Percentiles rank a stretch among this genome's conserved stretches.
These are phyloP conservation scores for Rhizopogon hawkerae DNA, from an alignment of 1,284 basidiomycete species.

Conservation along the genomic window DNA sequence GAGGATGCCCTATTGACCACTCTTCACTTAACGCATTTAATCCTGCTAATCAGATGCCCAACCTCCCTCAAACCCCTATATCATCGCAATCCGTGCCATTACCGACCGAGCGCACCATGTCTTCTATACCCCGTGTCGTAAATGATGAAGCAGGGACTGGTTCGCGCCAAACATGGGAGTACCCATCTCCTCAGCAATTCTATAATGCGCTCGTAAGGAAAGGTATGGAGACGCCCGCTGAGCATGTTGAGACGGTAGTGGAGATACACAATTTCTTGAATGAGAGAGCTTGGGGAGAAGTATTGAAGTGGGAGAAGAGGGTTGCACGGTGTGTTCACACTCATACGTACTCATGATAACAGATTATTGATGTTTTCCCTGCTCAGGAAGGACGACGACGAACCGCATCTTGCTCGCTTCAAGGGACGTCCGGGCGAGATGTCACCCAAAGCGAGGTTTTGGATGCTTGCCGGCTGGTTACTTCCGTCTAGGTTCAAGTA, in stretches of 20 bases:
- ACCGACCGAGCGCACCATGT: constrained; percentile 69
- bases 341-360: background rate
- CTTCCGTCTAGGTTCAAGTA: constrained; percentile 87
- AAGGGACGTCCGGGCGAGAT: constrained; percentile 86
- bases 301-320: constrained; percentile 86
- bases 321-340: constrained; percentile 44
- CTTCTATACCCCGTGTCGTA: constrained; percentile 78
- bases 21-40: constrained; percentile 39
- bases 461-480: constrained; percentile 78
- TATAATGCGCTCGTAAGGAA: constrained; percentile 96
- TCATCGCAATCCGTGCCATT: constrained; percentile 53
- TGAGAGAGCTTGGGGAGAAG: constrained; percentile 94
- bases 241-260: constrained; percentile 95
- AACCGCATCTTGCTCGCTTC: constrained; percentile 73
- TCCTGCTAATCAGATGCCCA: constrained; percentile 88
- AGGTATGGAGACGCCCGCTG: constrained; percentile 96
- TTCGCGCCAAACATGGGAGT: constrained; percentile 65
- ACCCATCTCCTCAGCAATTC: constrained; percentile 97
- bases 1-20: constrained; percentile 42
- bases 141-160: constrained; percentile 19
- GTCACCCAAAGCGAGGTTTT: constrained; percentile 83
- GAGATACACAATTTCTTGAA: constrained; percentile 98
- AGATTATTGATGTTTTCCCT: constrained; percentile 14
- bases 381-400: constrained; percentile 32
- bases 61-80: constrained; percentile 62